Conservation (phyloP, 1,284 basidiomycete genomes). For the Moesziomyces antarcticus region DNA sequence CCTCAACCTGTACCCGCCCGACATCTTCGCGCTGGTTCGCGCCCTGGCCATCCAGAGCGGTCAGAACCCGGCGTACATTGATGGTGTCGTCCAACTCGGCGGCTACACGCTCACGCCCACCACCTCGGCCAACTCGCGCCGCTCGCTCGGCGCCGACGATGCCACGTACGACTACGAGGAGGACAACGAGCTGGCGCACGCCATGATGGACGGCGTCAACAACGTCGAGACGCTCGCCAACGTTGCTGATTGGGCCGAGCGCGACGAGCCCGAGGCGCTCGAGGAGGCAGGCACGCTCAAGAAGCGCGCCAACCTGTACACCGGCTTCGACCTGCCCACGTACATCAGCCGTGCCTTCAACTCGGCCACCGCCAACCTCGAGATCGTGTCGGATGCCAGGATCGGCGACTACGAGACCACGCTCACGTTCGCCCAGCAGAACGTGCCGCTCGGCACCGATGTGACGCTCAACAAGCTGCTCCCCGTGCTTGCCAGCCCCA, state of each 20-base stretch:
- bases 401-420: conserved; percentile 78
- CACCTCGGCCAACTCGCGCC: conserved; percentile 46
- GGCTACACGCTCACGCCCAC: conserved; percentile 75
- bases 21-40: conserved; percentile 78
- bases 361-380: conserved; percentile 75
- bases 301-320: conserved; percentile 68
- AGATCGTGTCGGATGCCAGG: conserved; percentile 73
- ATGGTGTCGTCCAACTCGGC: conserved; percentile 78
- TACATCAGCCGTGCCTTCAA: conserved; percentile 78
- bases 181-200: conserved; percentile 51
- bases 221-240: conserved; percentile 68
- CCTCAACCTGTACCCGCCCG: conserved; percentile 79
- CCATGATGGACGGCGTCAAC: conserved; percentile 51
- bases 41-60: conserved; percentile 76
- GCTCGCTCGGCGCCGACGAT: conserved; percentile 26
- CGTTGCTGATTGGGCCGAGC: conserved; percentile 48
- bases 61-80: conserved; percentile 75
- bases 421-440: conserved; percentile 74
- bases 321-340: conserved; percentile 76
- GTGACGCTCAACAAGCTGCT: conserved; percentile 75
- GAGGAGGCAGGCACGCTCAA: conserved; percentile 70
- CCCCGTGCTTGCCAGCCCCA: conserved; percentile 79
- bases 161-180: conserved; percentile 46
- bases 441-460: conserved; percentile 76
- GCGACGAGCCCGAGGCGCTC: conserved; percentile 19